Percentiles rank a stretch among this genome's conserved stretches.
Evolutionary conservation across 208 protist genomes (phyloP).

Genomic region (Acanthamoeba lenticulata): DNA sequence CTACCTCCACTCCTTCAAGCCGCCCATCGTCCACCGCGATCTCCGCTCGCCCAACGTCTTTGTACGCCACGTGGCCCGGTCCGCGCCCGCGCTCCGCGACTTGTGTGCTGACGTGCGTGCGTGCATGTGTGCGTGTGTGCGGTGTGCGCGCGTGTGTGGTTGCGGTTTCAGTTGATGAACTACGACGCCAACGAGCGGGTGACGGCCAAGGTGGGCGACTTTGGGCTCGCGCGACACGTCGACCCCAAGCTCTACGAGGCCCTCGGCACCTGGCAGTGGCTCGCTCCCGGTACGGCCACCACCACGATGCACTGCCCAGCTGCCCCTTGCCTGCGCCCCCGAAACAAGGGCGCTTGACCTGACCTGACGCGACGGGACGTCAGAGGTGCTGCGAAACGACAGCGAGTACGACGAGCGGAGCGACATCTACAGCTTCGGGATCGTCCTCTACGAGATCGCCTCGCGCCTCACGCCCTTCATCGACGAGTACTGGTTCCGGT

Average conservation of each 20-base stretch:
- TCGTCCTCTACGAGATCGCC: conserved; percentile 53
- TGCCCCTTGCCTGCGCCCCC: conserved; percentile 52
- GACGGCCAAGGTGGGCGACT: conserved; percentile 75
- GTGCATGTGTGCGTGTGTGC: no score
- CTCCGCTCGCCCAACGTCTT: conserved; percentile 75
- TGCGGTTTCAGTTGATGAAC: conserved; percentile 57
- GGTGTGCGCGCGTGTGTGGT: no score
- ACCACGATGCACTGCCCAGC: conserved; percentile 33
- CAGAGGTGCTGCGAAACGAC: conserved; percentile 41
- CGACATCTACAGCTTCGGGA: conserved; percentile 51
- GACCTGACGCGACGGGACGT: no score
- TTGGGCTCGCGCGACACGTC: conserved; percentile 68
- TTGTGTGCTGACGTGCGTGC: background rate
- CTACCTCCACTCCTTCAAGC: conserved; percentile 63
- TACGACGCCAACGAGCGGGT: background rate
- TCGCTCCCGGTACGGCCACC: conserved; percentile 73
- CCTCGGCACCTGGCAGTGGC: conserved; percentile 70
- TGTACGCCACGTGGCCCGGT: no score
- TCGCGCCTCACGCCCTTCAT: conserved; percentile 43
- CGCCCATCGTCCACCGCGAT: conserved; percentile 78
- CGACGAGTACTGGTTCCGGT: conserved; percentile 44
- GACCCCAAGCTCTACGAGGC: conserved; percentile 52
- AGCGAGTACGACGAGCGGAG: conserved; percentile 44
- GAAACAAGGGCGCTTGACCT: conserved; percentile 58
- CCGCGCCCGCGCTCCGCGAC: no score